Evolutionary conservation across 768 basidiomycete species (phyloP).

Genomic region (Kwoniella heveanensis): DNA sequence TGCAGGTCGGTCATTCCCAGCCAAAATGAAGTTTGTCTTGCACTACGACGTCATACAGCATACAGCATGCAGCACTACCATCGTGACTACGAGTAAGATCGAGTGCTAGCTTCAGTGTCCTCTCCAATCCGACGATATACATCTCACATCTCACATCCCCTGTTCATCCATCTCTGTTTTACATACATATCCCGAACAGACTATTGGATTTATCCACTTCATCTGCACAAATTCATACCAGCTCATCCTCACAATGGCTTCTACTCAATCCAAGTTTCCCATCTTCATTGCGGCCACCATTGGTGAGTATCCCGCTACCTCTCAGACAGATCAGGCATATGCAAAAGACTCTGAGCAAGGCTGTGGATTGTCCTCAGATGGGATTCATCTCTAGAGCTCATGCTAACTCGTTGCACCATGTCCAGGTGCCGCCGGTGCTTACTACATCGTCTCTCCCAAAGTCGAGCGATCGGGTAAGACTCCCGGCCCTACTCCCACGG

Average conservation of each 20-base stretch:
- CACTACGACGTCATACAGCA: background rate
- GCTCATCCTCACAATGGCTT: slow-evolving; percentile 14
- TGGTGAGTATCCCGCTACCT: slow-evolving; percentile 5
- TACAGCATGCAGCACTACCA: background rate
- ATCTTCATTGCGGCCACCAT: slow-evolving; percentile 23
- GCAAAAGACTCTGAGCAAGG: too few species aligned
- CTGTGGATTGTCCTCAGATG: too few species aligned
- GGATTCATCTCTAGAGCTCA: background rate
- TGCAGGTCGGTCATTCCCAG: background rate
- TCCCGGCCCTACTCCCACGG: slow-evolving; percentile 14
- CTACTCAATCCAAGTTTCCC: slow-evolving; percentile 17
- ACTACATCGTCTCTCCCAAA: slow-evolving; percentile 50
- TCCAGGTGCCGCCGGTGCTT: slow-evolving; percentile 46
- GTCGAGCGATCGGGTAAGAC: slow-evolving; percentile 43
- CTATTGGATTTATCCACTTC: background rate
- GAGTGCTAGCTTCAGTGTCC: background rate
- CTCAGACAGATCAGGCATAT: background rate
- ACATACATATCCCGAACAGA: too few species aligned
- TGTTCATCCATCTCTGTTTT: too few species aligned
- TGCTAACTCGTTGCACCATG: background rate
- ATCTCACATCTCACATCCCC: background rate
- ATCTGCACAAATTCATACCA: background rate
- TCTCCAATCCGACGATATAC: background rate
- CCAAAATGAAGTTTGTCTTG: too few species aligned
- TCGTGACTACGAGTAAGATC: background rate